Base-by-base conservation (phyloP, 371 early-diverging fungal species). In the Apophysomyces ossiformis region DNA sequence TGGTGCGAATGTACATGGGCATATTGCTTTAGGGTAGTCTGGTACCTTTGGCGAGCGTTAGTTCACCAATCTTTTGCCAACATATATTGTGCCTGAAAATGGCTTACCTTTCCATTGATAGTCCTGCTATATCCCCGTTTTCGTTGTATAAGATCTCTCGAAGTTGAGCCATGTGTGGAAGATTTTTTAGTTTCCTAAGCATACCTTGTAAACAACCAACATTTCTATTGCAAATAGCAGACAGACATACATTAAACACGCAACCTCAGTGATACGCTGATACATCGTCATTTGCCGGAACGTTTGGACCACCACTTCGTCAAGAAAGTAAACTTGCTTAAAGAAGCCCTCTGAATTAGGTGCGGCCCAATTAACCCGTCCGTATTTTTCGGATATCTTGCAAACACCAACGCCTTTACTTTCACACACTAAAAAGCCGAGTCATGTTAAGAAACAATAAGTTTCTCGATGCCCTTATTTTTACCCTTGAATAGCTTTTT, bases 11-110 rank as follows among this genome's bases (percentile, higher is more conserved):
- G 85, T 0, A 79, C 75, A 44, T 87, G 85, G 0, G 82, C 77
- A 58, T 85, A 87, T 43, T 86, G 83, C 41, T 88, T 89, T 7
- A 89, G 69, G 0, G 89, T 89, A 61, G 81, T 78, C 41, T 79
- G 65, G 54, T 86, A 88, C 21, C 54, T 50, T 7, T 21, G 9
- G 32, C 4, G 35, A 16, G 9, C 21, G 21, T 50, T 21, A 50
- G 41, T 1, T 21, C 1, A 50, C 18, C 21, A 50, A 1, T 11
- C 21, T 21, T 21, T 26, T 26, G 32, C 7, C 5, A 8, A 9
- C 1, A 50, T 47, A 7, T 5, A 2, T 41, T 13, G 8, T 41
- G 41, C 41, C 41, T 13, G 41, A 41, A 13, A 26, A 11, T 50
- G 11, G 21, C 54, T 9, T 47, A 50, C 4, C 88, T 76, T 47